Evolutionary conservation across 2,329 filamentous ascomycete species (phyloP), one percentile per base, ranked within the genome.

Genomic region (Verticillium albo-atrum): DNA sequence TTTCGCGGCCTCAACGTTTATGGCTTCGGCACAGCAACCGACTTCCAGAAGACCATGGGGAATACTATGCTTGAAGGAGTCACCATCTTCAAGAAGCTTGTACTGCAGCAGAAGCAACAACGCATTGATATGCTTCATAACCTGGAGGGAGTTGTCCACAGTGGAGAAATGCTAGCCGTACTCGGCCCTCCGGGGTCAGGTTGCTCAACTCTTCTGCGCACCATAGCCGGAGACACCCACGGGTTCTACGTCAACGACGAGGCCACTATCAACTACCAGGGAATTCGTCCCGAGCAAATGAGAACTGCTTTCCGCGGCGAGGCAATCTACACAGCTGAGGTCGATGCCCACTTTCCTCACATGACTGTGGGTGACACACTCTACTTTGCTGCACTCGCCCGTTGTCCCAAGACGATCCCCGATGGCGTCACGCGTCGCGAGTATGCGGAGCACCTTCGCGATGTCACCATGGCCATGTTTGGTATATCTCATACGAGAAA

Each of bases 131-230:
- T 84, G 61, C 68, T 84, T 30, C 70, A 73, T 55, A 72, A 78
- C 58, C 72, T 82, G 26, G 80, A 84, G 57, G 82, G 82, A n/a
- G 57, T 83, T 1, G 76, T 84, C 2, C 71, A 80, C 62, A 74
- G 71, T 27, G 82, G 82, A 15, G 82, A 85, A 72, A 81, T 85
- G 78, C 71, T 84, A 30, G 77, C 82, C n/a, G 82, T 85, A 12
- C 76, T 86, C 2, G 82, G 83, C 14, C 81, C 81, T 53, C 82
- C 84, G 4, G 75, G 75, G 2, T 67, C 71, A 1, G 84, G 84
- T n/a, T 91, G 88, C 65, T 86, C 86, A 10, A 90, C 88, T 1
- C 85, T 90, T 64, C 75, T 90, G 57, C 89, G 89, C 7, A 52
- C 55, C 23, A 57, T 57, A 15, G 55, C 55, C 6, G 55, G 55